Base-by-base conservation (phyloP, 345 rosid genomes). In the Bruguiera sexangula region DNA sequence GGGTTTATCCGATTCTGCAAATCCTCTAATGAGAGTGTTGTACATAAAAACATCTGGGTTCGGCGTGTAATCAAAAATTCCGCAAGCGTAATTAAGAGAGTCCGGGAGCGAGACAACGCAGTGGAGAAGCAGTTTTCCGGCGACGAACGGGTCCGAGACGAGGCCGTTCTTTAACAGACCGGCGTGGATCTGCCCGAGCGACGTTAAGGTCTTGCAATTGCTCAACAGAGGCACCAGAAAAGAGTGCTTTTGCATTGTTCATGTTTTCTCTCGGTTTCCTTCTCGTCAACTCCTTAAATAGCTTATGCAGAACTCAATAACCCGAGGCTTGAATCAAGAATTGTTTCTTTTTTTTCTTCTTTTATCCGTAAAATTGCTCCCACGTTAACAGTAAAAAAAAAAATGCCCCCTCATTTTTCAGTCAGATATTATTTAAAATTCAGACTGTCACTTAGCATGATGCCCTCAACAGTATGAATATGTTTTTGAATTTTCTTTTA, bases 11-110 rank as follows among this genome's bases (percentile, higher is more conserved):
- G 96, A 83, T 55, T 85, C 86, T 20, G 82, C 79, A 50, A 85
- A 82, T 22, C 89, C 96, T 29, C 96, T 82, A 51, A 88, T 82
- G 51, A 90, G 80, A 22, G 89, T 75, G 69, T 90, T 90, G 85
- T 82, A 87, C 92, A 90, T 87, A 85, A 90, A 87, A 6, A 78
- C 78, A 74, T 90, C 92, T 0, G 92, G 92, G 20, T 71, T 57
- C 3, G 74, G 86, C 52, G 79, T 75, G 70, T 76, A 64, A 80
- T 74, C 71, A 63, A 90, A 76, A 64, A 90, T 76, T 55, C 80
- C 66, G 19, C 55, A 67, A 69, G 91, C 91, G 62, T 90, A 80
- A 26, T 69, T 79, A 48, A 88, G 77, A 63, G 85, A 76, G 46
- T 63, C 69, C 29, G 84, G 71, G 67, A 85, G 71, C 3, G 84